phyloP scores from a whole-genome alignment of 768 basidiomycete species.

The Galerina sulciceps region DNA sequence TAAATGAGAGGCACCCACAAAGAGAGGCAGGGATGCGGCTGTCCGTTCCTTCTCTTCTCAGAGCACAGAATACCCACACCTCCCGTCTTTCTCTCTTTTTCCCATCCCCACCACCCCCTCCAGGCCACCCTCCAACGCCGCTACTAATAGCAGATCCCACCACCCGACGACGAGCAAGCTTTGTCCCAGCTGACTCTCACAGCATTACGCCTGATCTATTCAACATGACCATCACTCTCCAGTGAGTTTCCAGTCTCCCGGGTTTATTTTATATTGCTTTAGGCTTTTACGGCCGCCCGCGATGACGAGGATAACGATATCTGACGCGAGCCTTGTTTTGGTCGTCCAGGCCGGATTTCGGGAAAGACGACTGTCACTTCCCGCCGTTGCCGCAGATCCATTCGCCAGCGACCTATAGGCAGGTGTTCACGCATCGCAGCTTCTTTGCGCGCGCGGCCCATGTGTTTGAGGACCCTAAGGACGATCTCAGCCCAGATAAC shows the following conservation, averaged over 20 bases:
- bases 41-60: conserved; percentile 16
- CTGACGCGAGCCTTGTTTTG: neutral
- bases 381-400: conserved; percentile 66
- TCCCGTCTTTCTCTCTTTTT: neutral
- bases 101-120: neutral
- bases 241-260: conserved; percentile 3
- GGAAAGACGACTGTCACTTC: conserved; percentile 43
- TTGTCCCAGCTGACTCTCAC: neutral
- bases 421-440: conserved; percentile 80
- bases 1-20: conserved; percentile 13
- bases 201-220: neutral
- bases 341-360: conserved; percentile 45
- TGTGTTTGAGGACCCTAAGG: conserved; percentile 73
- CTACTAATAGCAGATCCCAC: neutral
- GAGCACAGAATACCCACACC: neutral
- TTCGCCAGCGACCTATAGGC: conserved; percentile 45
- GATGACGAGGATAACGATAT: neutral
- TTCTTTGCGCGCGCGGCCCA: conserved; percentile 70
- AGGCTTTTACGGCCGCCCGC: neutral
- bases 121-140: neutral
- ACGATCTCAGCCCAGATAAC: conserved; percentile 81
- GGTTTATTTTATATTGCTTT: neutral
- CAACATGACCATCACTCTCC: conserved; percentile 10
- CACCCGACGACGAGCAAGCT: neutral
- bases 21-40: conserved; percentile 14